A percentile compares a stretch with the other conserved stretches of the same genome.
phyloP scores from a whole-genome alignment of 495 filamentous ascomycete species.

The Annulohypoxylon moriforme region DNA sequence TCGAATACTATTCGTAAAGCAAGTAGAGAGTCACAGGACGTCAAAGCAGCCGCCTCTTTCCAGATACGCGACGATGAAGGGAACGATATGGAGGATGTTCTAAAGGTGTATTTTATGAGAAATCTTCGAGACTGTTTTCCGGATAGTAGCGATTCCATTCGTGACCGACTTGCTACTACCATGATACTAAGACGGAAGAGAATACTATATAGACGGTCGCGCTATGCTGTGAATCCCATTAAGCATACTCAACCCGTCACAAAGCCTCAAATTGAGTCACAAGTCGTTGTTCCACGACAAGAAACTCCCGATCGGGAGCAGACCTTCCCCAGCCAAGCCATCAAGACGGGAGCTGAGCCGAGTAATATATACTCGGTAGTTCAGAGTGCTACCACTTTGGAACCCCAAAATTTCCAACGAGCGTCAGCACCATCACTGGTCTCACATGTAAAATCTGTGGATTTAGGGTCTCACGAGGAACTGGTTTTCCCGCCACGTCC shows the following conservation, averaged over 20 bases:
- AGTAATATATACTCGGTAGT: slow-evolving; percentile 6
- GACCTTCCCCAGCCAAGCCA: too few species aligned
- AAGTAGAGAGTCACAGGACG: slow-evolving; percentile 10
- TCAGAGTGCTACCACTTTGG: slow-evolving; percentile 10
- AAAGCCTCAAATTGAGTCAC: not conserved
- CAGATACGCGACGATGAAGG: slow-evolving; percentile 13
- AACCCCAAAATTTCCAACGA: not conserved
- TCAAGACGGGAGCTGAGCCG: too few species aligned
- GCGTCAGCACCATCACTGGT: slow-evolving; percentile 4
- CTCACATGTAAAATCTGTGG: not conserved
- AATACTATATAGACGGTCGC: not conserved
- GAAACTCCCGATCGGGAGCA: not conserved
- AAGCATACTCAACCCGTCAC: not conserved
- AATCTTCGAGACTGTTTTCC: not conserved
- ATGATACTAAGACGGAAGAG: slow-evolving; percentile 5
- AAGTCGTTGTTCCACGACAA: not conserved
- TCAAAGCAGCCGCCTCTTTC: slow-evolving; percentile 7
- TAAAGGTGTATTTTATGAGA: not conserved
- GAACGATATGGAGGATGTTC: slow-evolving; percentile 12
- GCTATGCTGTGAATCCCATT: not conserved
- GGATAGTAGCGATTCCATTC: not conserved
- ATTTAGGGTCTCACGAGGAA: not conserved
- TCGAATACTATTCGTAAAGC: slow-evolving; percentile 28
- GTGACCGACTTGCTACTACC: not conserved
- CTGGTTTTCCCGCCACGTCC: slow-evolving; percentile 1